Conservation (phyloP, 768 basidiomycete species). For the Boletales sp. region DNA sequence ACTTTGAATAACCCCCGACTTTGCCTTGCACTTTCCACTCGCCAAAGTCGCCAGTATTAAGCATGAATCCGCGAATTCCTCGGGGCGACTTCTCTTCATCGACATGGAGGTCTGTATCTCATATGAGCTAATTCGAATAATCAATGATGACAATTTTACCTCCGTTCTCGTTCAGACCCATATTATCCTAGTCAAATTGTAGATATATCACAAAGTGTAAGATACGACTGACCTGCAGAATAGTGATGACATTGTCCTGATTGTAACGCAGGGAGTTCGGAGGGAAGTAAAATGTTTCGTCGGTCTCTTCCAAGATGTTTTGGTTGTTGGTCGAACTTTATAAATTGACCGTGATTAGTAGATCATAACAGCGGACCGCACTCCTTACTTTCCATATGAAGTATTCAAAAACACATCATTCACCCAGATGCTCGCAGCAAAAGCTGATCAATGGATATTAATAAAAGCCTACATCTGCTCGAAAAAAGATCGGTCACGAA, state of each 20-base stretch:
- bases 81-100: conserved; percentile 69
- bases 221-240: conserved; percentile 56
- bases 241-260: conserved; percentile 71
- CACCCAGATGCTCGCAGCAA: conserved; percentile 80
- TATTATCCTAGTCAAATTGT: conserved; percentile 56
- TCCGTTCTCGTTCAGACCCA: conserved; percentile 69
- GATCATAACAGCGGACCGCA: not conserved
- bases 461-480: not conserved
- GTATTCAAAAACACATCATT: conserved; percentile 71
- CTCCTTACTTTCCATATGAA: conserved; percentile 66
- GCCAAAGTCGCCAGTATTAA: conserved; percentile 58
- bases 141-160: conserved; percentile 29
- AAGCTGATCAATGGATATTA: conserved; percentile 38
- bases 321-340: conserved; percentile 60
- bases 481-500: conserved; percentile 21
- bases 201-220: not conserved
- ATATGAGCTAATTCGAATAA: conserved; percentile 1
- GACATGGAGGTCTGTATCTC: conserved; percentile 31
- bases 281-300: conserved; percentile 64
- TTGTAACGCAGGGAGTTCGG: conserved; percentile 45
- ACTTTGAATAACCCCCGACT: conserved; percentile 67
- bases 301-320: conserved; percentile 60
- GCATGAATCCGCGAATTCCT: conserved; percentile 71
- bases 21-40: conserved; percentile 76
- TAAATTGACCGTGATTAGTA: not conserved